Evolutionary conservation across 2,329 filamentous ascomycete species (phyloP), one percentile per base, ranked within the genome.

Genomic region (Grosmannia huntii): DNA sequence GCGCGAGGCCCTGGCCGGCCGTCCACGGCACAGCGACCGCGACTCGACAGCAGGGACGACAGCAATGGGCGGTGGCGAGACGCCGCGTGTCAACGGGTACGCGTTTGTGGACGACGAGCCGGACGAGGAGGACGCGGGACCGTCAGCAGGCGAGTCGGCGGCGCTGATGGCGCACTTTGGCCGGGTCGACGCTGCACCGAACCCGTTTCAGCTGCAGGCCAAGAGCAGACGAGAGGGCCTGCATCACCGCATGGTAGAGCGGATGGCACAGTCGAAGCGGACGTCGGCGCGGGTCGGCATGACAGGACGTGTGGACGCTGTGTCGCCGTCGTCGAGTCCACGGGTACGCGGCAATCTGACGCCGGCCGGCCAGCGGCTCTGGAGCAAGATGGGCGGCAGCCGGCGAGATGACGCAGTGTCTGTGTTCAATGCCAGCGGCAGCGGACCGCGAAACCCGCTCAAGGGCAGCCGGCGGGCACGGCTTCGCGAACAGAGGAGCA

Each of bases 21-120:
- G 77, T 9, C 82, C 86, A 5, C 80, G 82, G 10, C 73, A 77
- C 2, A 79, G 77, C 10, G 81, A 85, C 27, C 82, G 82, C 14
- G 84, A 89, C 63, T 81, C 81, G 6, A 27, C 23, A 16, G 53
- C 50, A 2, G 60, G 61, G 2, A 59, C 62, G 31, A 44, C 59
- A 10, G 51, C 19, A 19, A 28, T 21, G n/a, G 76, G 76, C 1
- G 87, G 36, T 19, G 80, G 78, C 59, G 90, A 95, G 70, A 97
- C 92, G 0, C 94, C 92, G 0, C 81, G 89, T 2, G 89, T 97
- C 0, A 95, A 95, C 62, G 94, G 94, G 1, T 99, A 96, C 69
- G 82, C 90, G 0, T 97, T 96, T 71, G 91, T 99, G 41, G 90
- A 96, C 64, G 90, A 95, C 59, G 87, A 87, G 54, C 77, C 81